These are phyloP conservation scores for Arctium lappa DNA, from an alignment of 129 eudicot species.

Conservation along the genomic window DNA sequence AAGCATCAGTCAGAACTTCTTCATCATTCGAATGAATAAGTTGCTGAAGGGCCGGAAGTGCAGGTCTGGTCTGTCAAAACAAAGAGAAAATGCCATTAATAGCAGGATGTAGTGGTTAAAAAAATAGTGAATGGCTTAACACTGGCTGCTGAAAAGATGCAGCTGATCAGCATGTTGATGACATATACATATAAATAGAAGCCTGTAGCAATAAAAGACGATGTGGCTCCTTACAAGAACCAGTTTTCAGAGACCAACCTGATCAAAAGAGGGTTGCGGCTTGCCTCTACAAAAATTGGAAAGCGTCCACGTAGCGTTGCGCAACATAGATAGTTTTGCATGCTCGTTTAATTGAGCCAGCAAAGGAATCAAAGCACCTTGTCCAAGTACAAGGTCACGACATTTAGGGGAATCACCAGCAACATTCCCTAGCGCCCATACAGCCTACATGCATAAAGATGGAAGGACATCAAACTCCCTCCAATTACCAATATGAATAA, in stretches of 20 bases:
- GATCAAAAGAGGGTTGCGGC: conserved; percentile 75
- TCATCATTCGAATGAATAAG: conserved; percentile 78
- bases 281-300: conserved; percentile 88
- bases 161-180: background rate
- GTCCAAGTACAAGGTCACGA: conserved; percentile 67
- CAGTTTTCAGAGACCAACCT: conserved; percentile 39
- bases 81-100: background rate
- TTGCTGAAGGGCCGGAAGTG: conserved; percentile 71
- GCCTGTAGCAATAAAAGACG: background rate
- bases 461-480: background rate
- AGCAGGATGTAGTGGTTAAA: background rate
- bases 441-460: conserved; percentile 42
- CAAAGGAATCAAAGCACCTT: conserved; percentile 70
- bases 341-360: conserved; percentile 65
- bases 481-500: background rate
- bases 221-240: background rate
- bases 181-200: background rate
- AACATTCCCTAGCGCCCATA: conserved; percentile 88
- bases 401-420: conserved; percentile 89
- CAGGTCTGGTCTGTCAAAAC: conserved; percentile 59
- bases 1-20: conserved; percentile 76
- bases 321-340: conserved; percentile 79
- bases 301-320: conserved; percentile 86
- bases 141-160: background rate
- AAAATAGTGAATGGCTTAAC: background rate